Conservation (phyloP, 345 rosid species). For the Nephelium lappaceum region DNA sequence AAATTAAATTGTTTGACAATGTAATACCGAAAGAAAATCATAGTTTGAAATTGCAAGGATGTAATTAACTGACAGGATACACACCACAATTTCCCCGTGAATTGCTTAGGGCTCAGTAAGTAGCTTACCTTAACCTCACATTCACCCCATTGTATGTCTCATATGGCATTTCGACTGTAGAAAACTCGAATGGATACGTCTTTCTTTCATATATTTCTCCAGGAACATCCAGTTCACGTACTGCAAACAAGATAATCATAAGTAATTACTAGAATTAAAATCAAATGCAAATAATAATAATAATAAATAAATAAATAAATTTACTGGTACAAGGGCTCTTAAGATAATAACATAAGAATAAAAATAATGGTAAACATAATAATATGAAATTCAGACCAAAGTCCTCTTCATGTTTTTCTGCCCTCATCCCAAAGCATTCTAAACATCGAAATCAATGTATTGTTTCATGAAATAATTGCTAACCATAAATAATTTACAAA, state of each 20-base stretch:
- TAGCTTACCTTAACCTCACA: slow-evolving; percentile 86
- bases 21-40: not conserved
- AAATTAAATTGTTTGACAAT: slow-evolving; percentile 6
- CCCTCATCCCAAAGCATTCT: not conserved
- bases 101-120: not conserved
- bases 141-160: slow-evolving; percentile 93
- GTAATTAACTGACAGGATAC: not conserved
- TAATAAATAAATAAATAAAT: not conserved
- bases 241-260: slow-evolving; percentile 44
- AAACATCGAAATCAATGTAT: not conserved
- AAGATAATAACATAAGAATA: slow-evolving; percentile 5
- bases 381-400: not conserved
- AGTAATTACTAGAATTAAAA: slow-evolving; percentile 12
- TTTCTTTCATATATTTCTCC: slow-evolving; percentile 93
- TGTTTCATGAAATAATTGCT: not conserved
- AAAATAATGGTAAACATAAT: not conserved
- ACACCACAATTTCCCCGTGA: not conserved
- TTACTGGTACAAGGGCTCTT: not conserved
- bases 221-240: slow-evolving; percentile 95
- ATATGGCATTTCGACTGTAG: slow-evolving; percentile 95
- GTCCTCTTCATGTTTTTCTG: not conserved
- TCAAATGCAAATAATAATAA: not conserved
- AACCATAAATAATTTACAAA: not conserved
- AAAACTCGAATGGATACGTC: slow-evolving; percentile 87
- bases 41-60: not conserved